Percentiles rank a stretch among this genome's conserved stretches.
phyloP scores from a whole-genome alignment of 176 grass and related monocot species.

The Oryza coarctata region DNA sequence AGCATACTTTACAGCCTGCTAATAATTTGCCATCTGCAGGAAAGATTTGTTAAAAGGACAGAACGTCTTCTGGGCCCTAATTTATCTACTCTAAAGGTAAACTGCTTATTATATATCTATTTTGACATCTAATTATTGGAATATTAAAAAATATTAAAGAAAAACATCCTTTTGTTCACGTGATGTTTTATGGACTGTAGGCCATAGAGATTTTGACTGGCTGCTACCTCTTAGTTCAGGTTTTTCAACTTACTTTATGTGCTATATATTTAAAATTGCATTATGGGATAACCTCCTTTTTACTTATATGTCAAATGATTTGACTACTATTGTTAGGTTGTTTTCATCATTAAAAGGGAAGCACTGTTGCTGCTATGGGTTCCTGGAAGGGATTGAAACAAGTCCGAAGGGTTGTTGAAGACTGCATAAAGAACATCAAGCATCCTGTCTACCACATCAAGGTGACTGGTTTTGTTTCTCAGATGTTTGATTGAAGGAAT shows the following conservation, averaged over 20 bases:
- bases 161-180: background rate
- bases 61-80: conserved; percentile 96
- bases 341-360: conserved; percentile 62
- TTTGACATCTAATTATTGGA: background rate
- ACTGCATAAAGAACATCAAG: conserved; percentile 83
- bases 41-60: conserved; percentile 95
- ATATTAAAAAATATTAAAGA: background rate
- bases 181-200: conserved; percentile 43
- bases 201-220: conserved; percentile 98
- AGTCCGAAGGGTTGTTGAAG: conserved; percentile 80
- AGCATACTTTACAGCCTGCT: background rate
- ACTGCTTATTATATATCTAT: background rate
- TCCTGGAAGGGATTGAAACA: conserved; percentile 90
- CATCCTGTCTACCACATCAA: conserved; percentile 99
- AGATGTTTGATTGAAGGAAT: conserved; percentile 14
- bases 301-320: background rate
- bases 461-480: conserved; percentile 41
- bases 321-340: background rate
- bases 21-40: conserved; percentile 52
- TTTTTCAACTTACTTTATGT: conserved; percentile 38
- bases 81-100: conserved; percentile 91
- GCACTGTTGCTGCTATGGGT: conserved; percentile 90
- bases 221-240: conserved; percentile 96
- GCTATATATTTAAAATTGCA: conserved; percentile 9
- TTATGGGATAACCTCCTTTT: background rate